Conservation (phyloP, 495 filamentous ascomycete genomes). For the Aspergillus avenaceus region DNA sequence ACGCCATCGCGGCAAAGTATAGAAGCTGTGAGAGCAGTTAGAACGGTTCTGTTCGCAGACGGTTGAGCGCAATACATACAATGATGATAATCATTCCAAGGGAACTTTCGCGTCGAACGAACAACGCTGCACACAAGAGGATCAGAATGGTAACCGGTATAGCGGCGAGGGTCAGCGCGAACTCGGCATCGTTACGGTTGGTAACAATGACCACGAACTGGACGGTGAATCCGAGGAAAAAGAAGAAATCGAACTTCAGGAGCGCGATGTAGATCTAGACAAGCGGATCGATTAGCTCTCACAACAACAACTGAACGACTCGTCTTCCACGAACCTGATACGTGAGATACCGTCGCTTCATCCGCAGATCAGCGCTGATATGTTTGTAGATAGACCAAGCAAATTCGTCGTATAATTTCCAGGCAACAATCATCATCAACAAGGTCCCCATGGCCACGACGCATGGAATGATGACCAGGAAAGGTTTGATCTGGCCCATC, state of each 20-base stretch:
- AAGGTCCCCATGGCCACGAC: slow-evolving; percentile 75
- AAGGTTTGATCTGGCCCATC: slow-evolving; percentile 66
- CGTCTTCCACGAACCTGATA: slow-evolving; percentile 73
- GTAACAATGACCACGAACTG: slow-evolving; percentile 94
- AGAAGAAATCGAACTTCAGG: slow-evolving; percentile 99
- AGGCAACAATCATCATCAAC: slow-evolving; percentile 70
- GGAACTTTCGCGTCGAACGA: slow-evolving; percentile 75
- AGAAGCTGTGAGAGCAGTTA: slow-evolving; percentile 49
- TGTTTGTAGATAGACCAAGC: slow-evolving; percentile 99
- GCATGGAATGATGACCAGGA: slow-evolving; percentile 78
- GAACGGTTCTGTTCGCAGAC: neutral
- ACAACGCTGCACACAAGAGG: slow-evolving; percentile 77
- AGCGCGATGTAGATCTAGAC: slow-evolving; percentile 91
- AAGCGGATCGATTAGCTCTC: slow-evolving; percentile 21
- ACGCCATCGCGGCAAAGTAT: slow-evolving; percentile 85
- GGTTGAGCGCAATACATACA: slow-evolving; percentile 33
- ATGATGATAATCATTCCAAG: slow-evolving; percentile 76
- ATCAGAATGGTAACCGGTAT: slow-evolving; percentile 88
- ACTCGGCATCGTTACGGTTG: slow-evolving; percentile 63
- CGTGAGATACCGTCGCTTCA: slow-evolving; percentile 93
- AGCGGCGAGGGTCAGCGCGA: slow-evolving; percentile 80
- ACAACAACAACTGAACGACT: neutral
- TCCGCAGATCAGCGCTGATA: slow-evolving; percentile 92
- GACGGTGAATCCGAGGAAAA: slow-evolving; percentile 97
- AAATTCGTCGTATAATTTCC: slow-evolving; percentile 97